Evolutionary conservation across 2,329 filamentous ascomycete genomes (phyloP).

Genomic region (Cordyceps cicadae): DNA sequence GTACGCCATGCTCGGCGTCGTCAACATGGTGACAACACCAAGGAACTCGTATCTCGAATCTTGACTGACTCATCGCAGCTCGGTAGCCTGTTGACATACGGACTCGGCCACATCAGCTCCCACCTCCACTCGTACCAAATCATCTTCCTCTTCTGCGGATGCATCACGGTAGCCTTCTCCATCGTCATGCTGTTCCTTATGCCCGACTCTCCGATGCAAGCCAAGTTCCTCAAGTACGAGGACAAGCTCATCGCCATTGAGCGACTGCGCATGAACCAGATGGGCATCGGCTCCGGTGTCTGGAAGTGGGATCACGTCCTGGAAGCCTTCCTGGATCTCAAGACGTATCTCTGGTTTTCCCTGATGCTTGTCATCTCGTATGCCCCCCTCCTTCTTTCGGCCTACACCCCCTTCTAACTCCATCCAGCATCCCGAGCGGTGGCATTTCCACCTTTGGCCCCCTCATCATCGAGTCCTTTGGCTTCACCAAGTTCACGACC

Average conservation of each 20-base stretch:
- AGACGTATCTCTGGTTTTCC: constrained; percentile 30
- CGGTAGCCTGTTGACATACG: constrained; percentile 24
- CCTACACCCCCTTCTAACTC: background rate
- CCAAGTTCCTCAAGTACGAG: constrained; percentile 44
- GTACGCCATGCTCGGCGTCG: constrained; percentile 25
- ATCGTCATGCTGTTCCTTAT: constrained; percentile 44
- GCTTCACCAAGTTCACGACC: constrained; percentile 43
- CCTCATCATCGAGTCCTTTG: constrained; percentile 48
- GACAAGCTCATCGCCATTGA: constrained; percentile 53
- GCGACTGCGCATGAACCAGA: constrained; percentile 40
- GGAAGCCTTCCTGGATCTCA: constrained; percentile 27
- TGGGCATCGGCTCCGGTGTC: constrained; percentile 25
- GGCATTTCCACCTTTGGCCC: constrained; percentile 50
- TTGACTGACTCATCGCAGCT: constrained; percentile 12
- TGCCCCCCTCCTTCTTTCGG: constrained; percentile 2
- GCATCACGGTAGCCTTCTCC: constrained; percentile 36
- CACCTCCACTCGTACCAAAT: constrained; percentile 30
- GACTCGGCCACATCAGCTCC: constrained; percentile 24
- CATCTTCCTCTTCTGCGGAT: constrained; percentile 28
- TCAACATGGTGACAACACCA: constrained; percentile 21
- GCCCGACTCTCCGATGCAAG: constrained; percentile 53
- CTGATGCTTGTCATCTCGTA: constrained; percentile 43
- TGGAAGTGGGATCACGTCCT: constrained; percentile 31
- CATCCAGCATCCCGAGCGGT: constrained; percentile 36
- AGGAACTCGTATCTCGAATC: no score